Percentiles rank a stretch among this genome's conserved stretches.
These are phyloP conservation scores for Echeveria elegans DNA, from an alignment of 164 flowering plant genomes.

Conservation along the genomic window DNA sequence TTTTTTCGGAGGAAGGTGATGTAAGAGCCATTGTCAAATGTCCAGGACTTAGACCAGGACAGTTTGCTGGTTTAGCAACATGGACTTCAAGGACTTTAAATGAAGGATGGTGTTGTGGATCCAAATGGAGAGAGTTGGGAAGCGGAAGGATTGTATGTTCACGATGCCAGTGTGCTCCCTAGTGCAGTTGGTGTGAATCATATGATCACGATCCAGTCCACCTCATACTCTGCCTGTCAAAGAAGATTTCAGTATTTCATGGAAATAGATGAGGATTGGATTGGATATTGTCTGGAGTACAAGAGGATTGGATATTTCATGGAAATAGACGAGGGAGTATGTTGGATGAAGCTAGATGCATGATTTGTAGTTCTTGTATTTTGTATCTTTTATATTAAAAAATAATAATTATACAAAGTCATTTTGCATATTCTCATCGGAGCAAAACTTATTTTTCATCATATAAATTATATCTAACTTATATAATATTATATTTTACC, in stretches of 20 bases:
- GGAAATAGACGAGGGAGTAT: too few species aligned
- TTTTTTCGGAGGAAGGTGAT: conserved; percentile 14
- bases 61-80: conserved; percentile 28
- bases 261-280: too few species aligned
- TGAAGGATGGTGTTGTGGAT: conserved; percentile 44
- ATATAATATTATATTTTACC: too few species aligned
- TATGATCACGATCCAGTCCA: conserved; percentile 28
- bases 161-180: conserved; percentile 56
- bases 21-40: conserved; percentile 36
- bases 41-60: conserved; percentile 32
- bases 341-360: too few species aligned
- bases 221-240: conserved; percentile 22
- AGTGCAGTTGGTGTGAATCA: conserved; percentile 57
- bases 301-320: too few species aligned
- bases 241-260: neutral
- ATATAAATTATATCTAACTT: too few species aligned
- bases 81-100: conserved; percentile 42
- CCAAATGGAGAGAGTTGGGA: conserved; percentile 56
- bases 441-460: too few species aligned
- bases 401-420: too few species aligned
- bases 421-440: too few species aligned
- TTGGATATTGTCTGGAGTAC: too few species aligned
- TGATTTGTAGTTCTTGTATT: too few species aligned
- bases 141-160: conserved; percentile 42
- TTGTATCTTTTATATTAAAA: too few species aligned